phyloP scores from a whole-genome alignment of 176 grass and related monocot genomes.

The Secale cereale region DNA sequence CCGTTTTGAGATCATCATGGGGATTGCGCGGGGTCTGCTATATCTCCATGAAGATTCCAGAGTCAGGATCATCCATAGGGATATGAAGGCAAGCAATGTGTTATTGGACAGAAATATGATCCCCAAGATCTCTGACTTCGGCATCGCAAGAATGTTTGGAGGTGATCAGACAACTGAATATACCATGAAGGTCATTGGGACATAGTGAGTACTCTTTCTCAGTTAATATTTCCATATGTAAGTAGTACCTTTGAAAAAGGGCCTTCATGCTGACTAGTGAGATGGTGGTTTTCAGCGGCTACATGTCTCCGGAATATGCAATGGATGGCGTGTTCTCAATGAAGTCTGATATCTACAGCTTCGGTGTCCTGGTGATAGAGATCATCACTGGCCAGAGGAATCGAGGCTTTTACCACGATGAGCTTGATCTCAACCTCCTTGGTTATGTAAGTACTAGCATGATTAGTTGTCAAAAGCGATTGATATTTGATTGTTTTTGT shows the following conservation, averaged over 20 bases:
- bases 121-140: conserved; percentile 10
- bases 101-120: background rate
- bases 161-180: conserved; percentile 3
- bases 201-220: background rate
- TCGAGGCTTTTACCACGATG: background rate
- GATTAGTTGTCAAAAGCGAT: background rate
- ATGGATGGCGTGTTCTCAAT: conserved; percentile 1
- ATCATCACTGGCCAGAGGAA: conserved; percentile 14
- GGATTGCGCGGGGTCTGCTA: background rate
- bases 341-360: background rate
- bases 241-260: background rate
- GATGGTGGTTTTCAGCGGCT: background rate
- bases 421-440: background rate
- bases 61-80: conserved; percentile 19
- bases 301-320: conserved; percentile 9
- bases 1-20: conserved; percentile 1
- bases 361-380: background rate
- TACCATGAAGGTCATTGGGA: conserved; percentile 14
- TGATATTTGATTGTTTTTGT: background rate
- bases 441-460: background rate
- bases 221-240: background rate
- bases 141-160: conserved; percentile 9
- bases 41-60: conserved; percentile 21
- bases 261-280: background rate
- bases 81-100: conserved; percentile 22